Evolutionary conservation across 2,329 filamentous ascomycete genomes (phyloP).

Genomic region (Fusarium tuaranense): DNA sequence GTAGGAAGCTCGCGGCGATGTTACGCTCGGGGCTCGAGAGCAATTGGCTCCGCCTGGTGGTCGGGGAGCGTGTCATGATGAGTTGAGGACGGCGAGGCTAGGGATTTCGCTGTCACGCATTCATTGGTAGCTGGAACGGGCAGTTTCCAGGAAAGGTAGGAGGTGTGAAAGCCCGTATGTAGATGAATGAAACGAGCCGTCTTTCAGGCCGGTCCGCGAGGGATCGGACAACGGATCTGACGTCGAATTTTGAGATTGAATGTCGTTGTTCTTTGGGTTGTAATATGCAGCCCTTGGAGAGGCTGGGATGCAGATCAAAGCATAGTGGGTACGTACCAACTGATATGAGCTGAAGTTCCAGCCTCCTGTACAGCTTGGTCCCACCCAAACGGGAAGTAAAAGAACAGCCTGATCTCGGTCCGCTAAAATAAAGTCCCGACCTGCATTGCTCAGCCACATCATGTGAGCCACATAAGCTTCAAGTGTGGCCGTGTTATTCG

Average conservation of each 20-base stretch:
- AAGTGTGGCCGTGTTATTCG: background rate
- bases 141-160: background rate
- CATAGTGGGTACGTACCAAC: constrained; percentile 34
- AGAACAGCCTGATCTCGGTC: constrained; percentile 22
- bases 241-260: constrained; percentile 17
- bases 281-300: constrained; percentile 38
- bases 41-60: constrained; percentile 53
- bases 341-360: background rate
- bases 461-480: constrained; percentile 19
- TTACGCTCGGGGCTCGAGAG: constrained; percentile 57
- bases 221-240: constrained; percentile 2
- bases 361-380: constrained; percentile 4
- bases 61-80: constrained; percentile 59
- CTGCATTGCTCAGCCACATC: constrained; percentile 16
- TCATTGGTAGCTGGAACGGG: constrained; percentile 31
- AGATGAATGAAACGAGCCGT: background rate
- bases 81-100: constrained; percentile 9
- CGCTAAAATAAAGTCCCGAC: constrained; percentile 41
- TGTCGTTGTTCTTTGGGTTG: constrained; percentile 35
- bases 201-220: background rate
- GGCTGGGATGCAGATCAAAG: constrained; percentile 38
- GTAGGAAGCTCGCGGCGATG: constrained; percentile 71
- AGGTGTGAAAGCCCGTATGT: background rate
- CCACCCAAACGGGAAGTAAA: background rate
- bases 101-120: constrained; percentile 33